These are phyloP conservation scores for Tetrastigma voinierianum DNA, from an alignment of 164 flowering plant species.

Conservation along the genomic window DNA sequence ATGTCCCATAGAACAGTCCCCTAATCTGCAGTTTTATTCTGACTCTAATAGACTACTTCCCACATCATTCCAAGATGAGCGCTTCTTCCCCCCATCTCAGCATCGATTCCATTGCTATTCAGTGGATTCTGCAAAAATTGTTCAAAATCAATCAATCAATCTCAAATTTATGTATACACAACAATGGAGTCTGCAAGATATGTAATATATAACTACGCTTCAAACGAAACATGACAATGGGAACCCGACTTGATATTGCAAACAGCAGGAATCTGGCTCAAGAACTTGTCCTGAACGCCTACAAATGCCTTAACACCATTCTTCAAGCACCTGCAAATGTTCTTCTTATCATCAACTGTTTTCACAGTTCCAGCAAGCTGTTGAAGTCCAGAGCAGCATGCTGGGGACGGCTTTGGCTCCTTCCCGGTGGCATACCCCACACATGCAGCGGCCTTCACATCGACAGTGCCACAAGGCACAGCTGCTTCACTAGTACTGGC, in stretches of 20 bases:
- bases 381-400: slow-evolving; percentile 44
- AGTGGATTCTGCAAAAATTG: too few relatives aligned
- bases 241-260: slow-evolving; percentile 47
- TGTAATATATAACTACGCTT: slow-evolving; percentile 21
- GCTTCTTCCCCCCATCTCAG: too few relatives aligned
- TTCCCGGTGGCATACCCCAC: slow-evolving; percentile 35
- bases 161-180: too few relatives aligned
- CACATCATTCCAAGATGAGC: too few relatives aligned
- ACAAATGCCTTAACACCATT: slow-evolving; percentile 19
- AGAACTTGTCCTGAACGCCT: slow-evolving; percentile 35
- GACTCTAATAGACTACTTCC: too few relatives aligned
- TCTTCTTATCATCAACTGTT: slow-evolving; percentile 35
- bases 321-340: slow-evolving; percentile 44
- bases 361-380: slow-evolving; percentile 26
- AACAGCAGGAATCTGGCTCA: slow-evolving; percentile 35
- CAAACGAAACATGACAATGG: slow-evolving; percentile 52
- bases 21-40: too few relatives aligned
- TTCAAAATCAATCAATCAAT: too few relatives aligned
- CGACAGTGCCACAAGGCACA: slow-evolving; percentile 25
- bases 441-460: slow-evolving; percentile 33
- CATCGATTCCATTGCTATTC: too few relatives aligned
- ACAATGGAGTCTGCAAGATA: too few relatives aligned
- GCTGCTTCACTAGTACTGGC: slow-evolving; percentile 26
- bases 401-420: slow-evolving; percentile 23
- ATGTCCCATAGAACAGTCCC: too few relatives aligned